These are phyloP conservation scores for Ceratobasidium sp. DNA, from an alignment of 1,284 basidiomycete species.

Conservation along the genomic window DNA sequence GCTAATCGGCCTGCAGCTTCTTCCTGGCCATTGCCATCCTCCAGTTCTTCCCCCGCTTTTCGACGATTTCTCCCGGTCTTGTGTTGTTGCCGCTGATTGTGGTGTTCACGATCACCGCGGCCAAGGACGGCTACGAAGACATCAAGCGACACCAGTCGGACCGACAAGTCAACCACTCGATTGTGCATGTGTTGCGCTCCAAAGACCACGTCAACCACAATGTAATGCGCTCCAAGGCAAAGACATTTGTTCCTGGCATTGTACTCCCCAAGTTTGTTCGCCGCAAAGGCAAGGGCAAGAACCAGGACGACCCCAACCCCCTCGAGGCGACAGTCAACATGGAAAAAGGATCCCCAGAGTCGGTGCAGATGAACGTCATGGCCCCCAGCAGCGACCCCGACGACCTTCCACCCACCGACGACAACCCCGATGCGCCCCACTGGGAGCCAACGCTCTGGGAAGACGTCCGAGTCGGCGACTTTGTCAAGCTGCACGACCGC, in stretches of 20 bases:
- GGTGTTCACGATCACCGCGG: slow-evolving; percentile 84
- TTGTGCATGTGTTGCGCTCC: slow-evolving; percentile 71
- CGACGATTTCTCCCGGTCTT: slow-evolving; percentile 88
- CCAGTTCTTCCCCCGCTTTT: slow-evolving; percentile 94
- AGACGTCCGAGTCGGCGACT: slow-evolving; percentile 92
- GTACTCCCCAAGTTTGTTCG: slow-evolving; percentile 51
- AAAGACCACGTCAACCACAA: slow-evolving; percentile 78
- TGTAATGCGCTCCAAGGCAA: slow-evolving; percentile 68
- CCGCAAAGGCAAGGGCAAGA: slow-evolving; percentile 46
- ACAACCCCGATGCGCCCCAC: slow-evolving; percentile 52
- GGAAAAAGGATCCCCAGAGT: slow-evolving; percentile 36
- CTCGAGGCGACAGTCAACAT: slow-evolving; percentile 17
- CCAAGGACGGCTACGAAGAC: slow-evolving; percentile 98
- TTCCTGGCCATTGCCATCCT: slow-evolving; percentile 84
- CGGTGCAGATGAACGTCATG: slow-evolving; percentile 39
- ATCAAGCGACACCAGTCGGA: slow-evolving; percentile 97
- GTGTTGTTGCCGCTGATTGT: slow-evolving; percentile 91
- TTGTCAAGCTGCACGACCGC: slow-evolving; percentile 88
- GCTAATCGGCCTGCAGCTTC: slow-evolving; percentile 59
- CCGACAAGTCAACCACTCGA: slow-evolving; percentile 79
- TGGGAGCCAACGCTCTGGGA: slow-evolving; percentile 92
- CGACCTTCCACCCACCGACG: slow-evolving; percentile 48
- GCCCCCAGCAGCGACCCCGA: slow-evolving; percentile 56
- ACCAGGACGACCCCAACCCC: slow-evolving; percentile 40
- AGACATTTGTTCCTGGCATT: slow-evolving; percentile 79